Evolutionary conservation across 441 rosid species (phyloP).

Genomic region (Arabidopsis lyrata): DNA sequence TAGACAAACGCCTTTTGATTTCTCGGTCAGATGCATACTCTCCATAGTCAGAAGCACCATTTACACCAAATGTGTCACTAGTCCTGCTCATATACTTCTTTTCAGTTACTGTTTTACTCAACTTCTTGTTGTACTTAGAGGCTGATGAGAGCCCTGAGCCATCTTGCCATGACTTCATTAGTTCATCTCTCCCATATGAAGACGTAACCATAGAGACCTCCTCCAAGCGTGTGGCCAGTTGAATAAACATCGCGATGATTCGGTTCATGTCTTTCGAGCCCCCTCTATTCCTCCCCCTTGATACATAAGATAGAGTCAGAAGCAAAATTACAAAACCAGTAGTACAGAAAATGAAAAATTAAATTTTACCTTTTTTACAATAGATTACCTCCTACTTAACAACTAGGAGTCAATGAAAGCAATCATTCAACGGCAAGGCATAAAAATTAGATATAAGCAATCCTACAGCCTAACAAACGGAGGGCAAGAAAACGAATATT

Average conservation of each 20-base stretch:
- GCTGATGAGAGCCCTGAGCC: constrained; percentile 64
- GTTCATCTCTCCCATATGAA: constrained; percentile 81
- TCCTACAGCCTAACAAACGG: constrained; percentile 19
- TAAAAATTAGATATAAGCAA: constrained; percentile 23
- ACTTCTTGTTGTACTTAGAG: constrained; percentile 73
- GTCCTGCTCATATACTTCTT: constrained; percentile 78
- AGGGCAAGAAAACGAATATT: constrained; percentile 9
- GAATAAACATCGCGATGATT: constrained; percentile 75
- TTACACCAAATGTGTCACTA: constrained; percentile 57
- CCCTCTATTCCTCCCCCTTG: constrained; percentile 85
- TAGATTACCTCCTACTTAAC: constrained; percentile 30
- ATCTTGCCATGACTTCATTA: constrained; percentile 87
- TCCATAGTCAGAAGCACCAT: constrained; percentile 70
- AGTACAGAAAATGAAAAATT: constrained; percentile 15
- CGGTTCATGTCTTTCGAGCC: constrained; percentile 82
- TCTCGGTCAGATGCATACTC: constrained; percentile 94
- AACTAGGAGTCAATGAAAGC: constrained; percentile 32
- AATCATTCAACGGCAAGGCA: constrained; percentile 12
- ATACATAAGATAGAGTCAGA: constrained; percentile 40
- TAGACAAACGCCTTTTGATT: constrained; percentile 87
- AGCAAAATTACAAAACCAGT: constrained; percentile 31
- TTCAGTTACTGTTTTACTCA: constrained; percentile 57
- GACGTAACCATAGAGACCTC: constrained; percentile 75
- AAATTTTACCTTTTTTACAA: constrained; percentile 11
- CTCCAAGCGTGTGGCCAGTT: constrained; percentile 92